Base-by-base conservation (phyloP, 805 yeast genomes). In the Zygosaccharomyces rouxii region DNA sequence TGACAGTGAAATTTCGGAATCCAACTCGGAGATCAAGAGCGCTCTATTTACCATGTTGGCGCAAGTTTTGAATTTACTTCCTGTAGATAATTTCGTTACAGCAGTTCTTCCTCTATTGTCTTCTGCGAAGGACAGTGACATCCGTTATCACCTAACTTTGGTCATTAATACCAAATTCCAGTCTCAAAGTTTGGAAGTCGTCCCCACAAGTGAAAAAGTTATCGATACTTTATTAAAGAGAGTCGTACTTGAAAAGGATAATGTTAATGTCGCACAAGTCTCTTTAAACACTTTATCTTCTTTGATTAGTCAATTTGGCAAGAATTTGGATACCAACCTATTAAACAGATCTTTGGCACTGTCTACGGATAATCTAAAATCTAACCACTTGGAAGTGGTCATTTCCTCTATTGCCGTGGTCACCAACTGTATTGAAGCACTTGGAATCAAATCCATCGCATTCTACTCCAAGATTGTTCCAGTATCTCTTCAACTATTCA, bases 371-470 rank as follows among this genome's bases (percentile, higher is more conserved):
- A 64, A 74, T 1, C 68, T 89, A 46, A 67, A 74, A 52, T 77
- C 74, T 54, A 64, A 60, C 2, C 72, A 74, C 46, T 78, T 83
- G 10, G 95, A 86, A 55, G 67, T 87, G 6, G 72, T 82, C 26
- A 78, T 94, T 30, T 78, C 96, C 0, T 79, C 96, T 0, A 73
- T 89, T 49, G 79, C 83, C 56, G 81, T 84, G 50, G 78, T 88
- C 52, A 80, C 87, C 48, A 80, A 82, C 55, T 70, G 89, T 48
- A 78, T 88, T 47, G 79, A 82, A 45, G 77, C 81, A 21, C 67
- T 90, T 40, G 99, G 99, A 46, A 90, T 95, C 16, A 86, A 89
- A 61, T 75, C 84, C 53, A 84, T 94, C 62, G 90, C 95, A 5
- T 79, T 76, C 60, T 86, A 89, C 74, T 88, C 97, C 28, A 84